Base-by-base conservation (phyloP, 2,329 filamentous ascomycete species). In the Curvularia lunata region DNA sequence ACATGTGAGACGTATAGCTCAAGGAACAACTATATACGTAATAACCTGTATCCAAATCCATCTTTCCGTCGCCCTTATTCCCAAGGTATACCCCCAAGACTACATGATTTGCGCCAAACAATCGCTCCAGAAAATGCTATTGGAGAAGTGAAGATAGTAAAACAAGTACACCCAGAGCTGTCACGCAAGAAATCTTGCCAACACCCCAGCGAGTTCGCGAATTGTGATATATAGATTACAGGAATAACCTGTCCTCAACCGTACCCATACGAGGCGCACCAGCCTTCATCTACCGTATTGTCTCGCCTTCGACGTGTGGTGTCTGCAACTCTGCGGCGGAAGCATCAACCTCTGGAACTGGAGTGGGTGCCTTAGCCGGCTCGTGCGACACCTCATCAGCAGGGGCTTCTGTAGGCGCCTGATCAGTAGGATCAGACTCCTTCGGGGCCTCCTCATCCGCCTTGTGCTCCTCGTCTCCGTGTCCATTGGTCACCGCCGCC, bases 51-150 rank as follows among this genome's bases (percentile, higher is more conserved):
- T 68, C 63, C 67, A 71, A 63, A 52, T 45, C 41, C 51, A 48
- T 48, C 56, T 38, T 45, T 47, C 48, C 48, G 43, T 54, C 57
- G 42, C 55, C 52, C 61, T 56, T 52, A 48, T 48, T 60, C 58
- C 64, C 62, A 64, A 63, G 54, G 69, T 67, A 67, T 69, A 70
- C 60, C 63, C 59, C 62, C 63, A 68, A 69, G 67, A 61, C 65
- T n/a, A n/a, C 67, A 69, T 69, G 62, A 70, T 68, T 61, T 67
- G 56, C 62, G 52, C 65, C 65, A 66, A 65, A 65, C 64, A 67
- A 64, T 64, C 66, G 73, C 72, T 74, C 72, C 72, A 62, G 69
- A 63, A 74, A 75, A 76, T 75, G 72, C 72, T 70, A 54, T 62
- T 19, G 63, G 61, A 59, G 63, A 66, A 65, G 54, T 42, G 62